phyloP scores from a whole-genome alignment of 805 yeast genomes.

The Kazachstania viticola region DNA sequence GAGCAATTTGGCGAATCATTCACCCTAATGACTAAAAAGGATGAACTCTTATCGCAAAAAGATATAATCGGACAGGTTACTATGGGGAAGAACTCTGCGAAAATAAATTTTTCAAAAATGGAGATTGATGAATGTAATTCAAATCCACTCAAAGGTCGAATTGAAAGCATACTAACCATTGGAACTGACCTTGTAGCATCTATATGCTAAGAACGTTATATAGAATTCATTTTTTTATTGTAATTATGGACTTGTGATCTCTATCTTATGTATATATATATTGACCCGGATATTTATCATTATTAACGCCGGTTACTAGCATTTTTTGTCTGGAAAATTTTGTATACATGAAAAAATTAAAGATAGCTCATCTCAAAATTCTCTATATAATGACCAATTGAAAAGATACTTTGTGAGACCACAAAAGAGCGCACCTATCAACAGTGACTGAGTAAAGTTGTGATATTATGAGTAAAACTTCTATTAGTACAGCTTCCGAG shows the following conservation, averaged over 20 bases:
- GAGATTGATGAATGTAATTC: conserved; percentile 59
- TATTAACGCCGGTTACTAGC: too few relatives aligned
- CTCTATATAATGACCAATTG: too few relatives aligned
- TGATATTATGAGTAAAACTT: background rate
- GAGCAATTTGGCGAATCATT: conserved; percentile 87
- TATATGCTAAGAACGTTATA: conserved; percentile 47
- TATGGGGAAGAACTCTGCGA: conserved; percentile 69
- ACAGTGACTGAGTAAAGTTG: too few relatives aligned
- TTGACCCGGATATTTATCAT: too few relatives aligned
- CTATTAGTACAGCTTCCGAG: conserved; percentile 33
- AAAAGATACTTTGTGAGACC: too few relatives aligned
- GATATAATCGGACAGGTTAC: conserved; percentile 43
- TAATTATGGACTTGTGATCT: too few relatives aligned
- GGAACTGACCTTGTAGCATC: conserved; percentile 82
- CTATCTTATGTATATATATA: too few relatives aligned
- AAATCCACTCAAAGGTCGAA: conserved; percentile 67
- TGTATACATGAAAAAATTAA: too few relatives aligned
- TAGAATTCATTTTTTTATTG: too few relatives aligned
- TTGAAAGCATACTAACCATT: conserved; percentile 66
- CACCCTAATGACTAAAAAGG: conserved; percentile 17
- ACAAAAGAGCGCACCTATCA: too few relatives aligned
- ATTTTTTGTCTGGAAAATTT: too few relatives aligned
- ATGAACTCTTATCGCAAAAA: conserved; percentile 20
- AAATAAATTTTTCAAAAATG: conserved; percentile 50
- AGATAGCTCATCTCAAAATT: too few relatives aligned